phyloP scores from a whole-genome alignment of 805 yeast genomes.

The Starmerella lactis-condensi region DNA sequence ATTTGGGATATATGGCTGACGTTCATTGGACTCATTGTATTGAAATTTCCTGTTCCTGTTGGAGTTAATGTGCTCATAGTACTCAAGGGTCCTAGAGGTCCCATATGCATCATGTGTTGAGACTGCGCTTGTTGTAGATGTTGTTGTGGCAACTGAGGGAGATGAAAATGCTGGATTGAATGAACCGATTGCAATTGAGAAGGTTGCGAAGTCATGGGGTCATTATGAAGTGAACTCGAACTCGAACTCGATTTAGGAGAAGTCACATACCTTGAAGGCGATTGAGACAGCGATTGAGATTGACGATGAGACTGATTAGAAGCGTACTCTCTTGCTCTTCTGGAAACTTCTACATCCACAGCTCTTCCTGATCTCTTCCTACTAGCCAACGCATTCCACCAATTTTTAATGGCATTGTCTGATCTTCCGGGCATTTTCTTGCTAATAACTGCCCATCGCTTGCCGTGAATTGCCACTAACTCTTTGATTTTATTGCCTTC shows the following conservation, averaged over 20 bases:
- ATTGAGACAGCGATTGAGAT: not conserved
- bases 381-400: constrained; percentile 95
- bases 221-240: not conserved
- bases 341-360: not conserved
- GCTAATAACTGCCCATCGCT: constrained; percentile 87
- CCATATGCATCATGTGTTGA: not conserved
- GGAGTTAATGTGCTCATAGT: no score
- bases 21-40: no score
- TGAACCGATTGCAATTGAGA: not conserved
- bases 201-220: not conserved
- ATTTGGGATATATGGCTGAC: no score
- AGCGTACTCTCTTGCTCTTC: no score
- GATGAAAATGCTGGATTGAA: no score
- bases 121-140: not conserved
- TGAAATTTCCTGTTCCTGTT: no score
- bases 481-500: constrained; percentile 71
- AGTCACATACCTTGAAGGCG: not conserved
- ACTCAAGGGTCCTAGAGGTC: no score
- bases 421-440: constrained; percentile 70
- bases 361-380: constrained; percentile 43
- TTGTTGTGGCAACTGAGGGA: constrained; percentile 1
- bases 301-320: not conserved
- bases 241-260: no score
- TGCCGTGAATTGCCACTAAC: constrained; percentile 61
- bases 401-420: constrained; percentile 83